These are phyloP conservation scores for Brassica cretica DNA, from an alignment of 345 rosid species.

Conservation along the genomic window DNA sequence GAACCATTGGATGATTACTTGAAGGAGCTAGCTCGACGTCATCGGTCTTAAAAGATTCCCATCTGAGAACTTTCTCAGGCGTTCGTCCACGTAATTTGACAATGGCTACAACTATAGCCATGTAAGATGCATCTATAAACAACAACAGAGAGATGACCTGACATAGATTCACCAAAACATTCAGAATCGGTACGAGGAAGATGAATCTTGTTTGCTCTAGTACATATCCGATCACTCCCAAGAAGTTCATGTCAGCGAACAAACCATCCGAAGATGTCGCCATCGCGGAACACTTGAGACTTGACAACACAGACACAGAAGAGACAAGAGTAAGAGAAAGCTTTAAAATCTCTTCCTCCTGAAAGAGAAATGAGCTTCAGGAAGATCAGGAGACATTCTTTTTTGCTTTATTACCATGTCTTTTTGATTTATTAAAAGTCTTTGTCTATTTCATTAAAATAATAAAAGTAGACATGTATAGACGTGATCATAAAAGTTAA, in stretches of 20 bases:
- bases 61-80: constrained; percentile 48
- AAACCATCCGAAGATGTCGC: constrained; percentile 30
- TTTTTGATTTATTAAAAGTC: constrained; percentile 31
- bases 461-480: constrained; percentile 27
- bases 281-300: constrained; percentile 9
- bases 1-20: constrained; percentile 35
- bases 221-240: constrained; percentile 39
- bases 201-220: constrained; percentile 46
- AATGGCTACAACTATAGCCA: constrained; percentile 48
- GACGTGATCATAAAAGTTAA: constrained; percentile 8
- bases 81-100: constrained; percentile 44
- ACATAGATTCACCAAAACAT: constrained; percentile 44
- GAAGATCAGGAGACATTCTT: constrained; percentile 33
- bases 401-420: constrained; percentile 17
- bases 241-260: constrained; percentile 17
- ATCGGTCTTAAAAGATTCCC: constrained; percentile 41
- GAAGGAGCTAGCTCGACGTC: constrained; percentile 56
- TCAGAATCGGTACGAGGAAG: constrained; percentile 48
- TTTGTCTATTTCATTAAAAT: constrained; percentile 3
- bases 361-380: constrained; percentile 16
- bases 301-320: constrained; percentile 5
- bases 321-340: constrained; percentile 13
- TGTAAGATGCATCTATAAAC: constrained; percentile 54
- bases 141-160: constrained; percentile 53
- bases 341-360: constrained; percentile 1